Percentiles rank a stretch among this genome's conserved stretches.
phyloP scores from a whole-genome alignment of 2,329 filamentous ascomycete genomes.

The Ceratocystis alfenasii region DNA sequence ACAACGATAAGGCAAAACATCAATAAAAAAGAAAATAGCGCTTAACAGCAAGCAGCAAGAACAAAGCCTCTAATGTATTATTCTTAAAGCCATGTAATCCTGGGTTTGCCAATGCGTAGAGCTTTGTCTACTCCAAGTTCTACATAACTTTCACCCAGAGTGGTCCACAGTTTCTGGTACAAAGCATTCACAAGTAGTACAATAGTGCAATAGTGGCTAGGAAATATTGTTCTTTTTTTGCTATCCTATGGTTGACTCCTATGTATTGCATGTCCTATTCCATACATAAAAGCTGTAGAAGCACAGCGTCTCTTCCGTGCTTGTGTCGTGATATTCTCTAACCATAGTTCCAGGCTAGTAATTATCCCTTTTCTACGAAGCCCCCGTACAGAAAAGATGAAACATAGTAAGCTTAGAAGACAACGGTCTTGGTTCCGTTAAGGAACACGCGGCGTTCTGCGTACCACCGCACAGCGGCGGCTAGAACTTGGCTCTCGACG shows the following conservation, averaged over 20 bases:
- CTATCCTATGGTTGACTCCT: not conserved
- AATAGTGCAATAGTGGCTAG: not conserved
- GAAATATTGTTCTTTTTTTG: not conserved
- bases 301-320: slow-evolving; percentile 11
- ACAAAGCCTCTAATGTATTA: no score
- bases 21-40: not conserved
- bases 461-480: slow-evolving; percentile 73
- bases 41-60: no score
- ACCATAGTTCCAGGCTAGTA: slow-evolving; percentile 6
- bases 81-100: no score
- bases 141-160: not conserved
- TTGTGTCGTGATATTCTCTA: slow-evolving; percentile 1
- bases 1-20: slow-evolving; percentile 12
- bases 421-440: slow-evolving; percentile 69
- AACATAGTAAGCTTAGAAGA: slow-evolving; percentile 37
- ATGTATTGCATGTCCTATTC: not conserved
- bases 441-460: slow-evolving; percentile 66
- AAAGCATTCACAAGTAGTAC: no score
- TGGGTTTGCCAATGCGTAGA: no score
- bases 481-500: slow-evolving; percentile 71
- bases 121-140: no score
- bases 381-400: not conserved
- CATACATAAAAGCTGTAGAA: not conserved
- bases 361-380: not conserved
- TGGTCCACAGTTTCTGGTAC: no score